A percentile compares a stretch with the other conserved stretches of the same genome.
Evolutionary conservation across 768 basidiomycete species (phyloP).

Genomic region (Inosperma sp.): DNA sequence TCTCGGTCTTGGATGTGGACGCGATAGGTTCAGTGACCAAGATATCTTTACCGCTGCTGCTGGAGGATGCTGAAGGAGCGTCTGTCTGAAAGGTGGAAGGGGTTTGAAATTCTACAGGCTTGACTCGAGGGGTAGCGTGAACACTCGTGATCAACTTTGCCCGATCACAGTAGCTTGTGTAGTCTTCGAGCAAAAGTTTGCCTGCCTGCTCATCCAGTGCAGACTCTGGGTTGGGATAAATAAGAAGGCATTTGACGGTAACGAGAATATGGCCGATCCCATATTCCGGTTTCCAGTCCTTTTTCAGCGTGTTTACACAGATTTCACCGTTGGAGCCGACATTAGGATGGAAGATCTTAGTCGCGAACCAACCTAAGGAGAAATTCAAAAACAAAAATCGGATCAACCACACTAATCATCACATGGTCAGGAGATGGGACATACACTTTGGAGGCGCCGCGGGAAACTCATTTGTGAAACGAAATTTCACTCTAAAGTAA

Average conservation of each 20-base stretch:
- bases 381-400: background rate
- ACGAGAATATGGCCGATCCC: slow-evolving; percentile 89
- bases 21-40: slow-evolving; percentile 28
- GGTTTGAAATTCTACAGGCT: slow-evolving; percentile 67
- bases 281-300: slow-evolving; percentile 91
- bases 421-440: slow-evolving; percentile 19
- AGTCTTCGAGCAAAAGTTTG: slow-evolving; percentile 85
- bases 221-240: slow-evolving; percentile 95
- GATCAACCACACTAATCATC: background rate
- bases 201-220: slow-evolving; percentile 96
- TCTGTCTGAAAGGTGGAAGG: slow-evolving; percentile 28
- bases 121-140: slow-evolving; percentile 78
- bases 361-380: slow-evolving; percentile 73
- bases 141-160: slow-evolving; percentile 88
- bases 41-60: slow-evolving; percentile 15
- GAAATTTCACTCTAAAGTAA: slow-evolving; percentile 73
- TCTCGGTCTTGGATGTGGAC: slow-evolving; percentile 27
- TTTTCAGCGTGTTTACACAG: slow-evolving; percentile 95
- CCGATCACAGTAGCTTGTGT: slow-evolving; percentile 80
- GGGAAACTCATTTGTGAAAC: slow-evolving; percentile 91
- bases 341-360: slow-evolving; percentile 98
- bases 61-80: slow-evolving; percentile 11
- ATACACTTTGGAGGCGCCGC: slow-evolving; percentile 90
- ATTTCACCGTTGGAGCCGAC: slow-evolving; percentile 88
- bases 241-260: slow-evolving; percentile 91